phyloP scores from a whole-genome alignment of 805 yeast species.

The Barnettozyma vustinii region DNA sequence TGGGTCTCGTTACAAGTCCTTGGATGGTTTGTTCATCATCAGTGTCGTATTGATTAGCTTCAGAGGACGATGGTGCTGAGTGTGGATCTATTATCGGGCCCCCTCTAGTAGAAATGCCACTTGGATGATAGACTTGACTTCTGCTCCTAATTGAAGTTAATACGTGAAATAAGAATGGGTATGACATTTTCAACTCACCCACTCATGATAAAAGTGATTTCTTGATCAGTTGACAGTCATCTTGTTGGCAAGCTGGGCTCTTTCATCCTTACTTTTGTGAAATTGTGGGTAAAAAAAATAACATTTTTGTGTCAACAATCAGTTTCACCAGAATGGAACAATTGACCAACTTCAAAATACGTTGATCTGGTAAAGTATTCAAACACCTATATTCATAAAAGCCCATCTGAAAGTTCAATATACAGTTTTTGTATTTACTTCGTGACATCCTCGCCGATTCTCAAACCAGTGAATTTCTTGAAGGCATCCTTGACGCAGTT shows the following conservation, averaged over 20 bases:
- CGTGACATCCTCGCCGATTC: conserved; percentile 57
- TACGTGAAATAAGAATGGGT: background rate
- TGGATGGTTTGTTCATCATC: conserved; percentile 14
- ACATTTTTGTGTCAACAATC: background rate
- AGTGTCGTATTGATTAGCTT: conserved; percentile 4
- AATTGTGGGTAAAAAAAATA: background rate
- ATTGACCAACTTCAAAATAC: background rate
- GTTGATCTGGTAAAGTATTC: background rate
- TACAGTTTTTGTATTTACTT: conserved; percentile 28
- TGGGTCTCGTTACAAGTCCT: conserved; percentile 16
- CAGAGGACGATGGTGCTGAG: conserved; percentile 10
- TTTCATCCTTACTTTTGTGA: background rate
- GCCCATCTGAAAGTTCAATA: background rate
- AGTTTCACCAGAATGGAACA: background rate
- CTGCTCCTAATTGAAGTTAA: background rate
- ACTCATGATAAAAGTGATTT: background rate
- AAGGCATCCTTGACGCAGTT: conserved; percentile 26
- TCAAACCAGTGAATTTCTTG: conserved; percentile 57
- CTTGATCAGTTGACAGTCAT: background rate
- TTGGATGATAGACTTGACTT: conserved; percentile 10
- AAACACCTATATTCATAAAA: background rate
- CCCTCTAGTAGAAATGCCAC: conserved; percentile 16
- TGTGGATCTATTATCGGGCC: conserved; percentile 1
- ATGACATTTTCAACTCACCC: background rate
- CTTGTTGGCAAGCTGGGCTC: background rate